A percentile compares a stretch with the other conserved stretches of the same genome.
These are phyloP conservation scores for Cinnamomum micranthum DNA, from an alignment of 164 flowering plant species.

Conservation along the genomic window DNA sequence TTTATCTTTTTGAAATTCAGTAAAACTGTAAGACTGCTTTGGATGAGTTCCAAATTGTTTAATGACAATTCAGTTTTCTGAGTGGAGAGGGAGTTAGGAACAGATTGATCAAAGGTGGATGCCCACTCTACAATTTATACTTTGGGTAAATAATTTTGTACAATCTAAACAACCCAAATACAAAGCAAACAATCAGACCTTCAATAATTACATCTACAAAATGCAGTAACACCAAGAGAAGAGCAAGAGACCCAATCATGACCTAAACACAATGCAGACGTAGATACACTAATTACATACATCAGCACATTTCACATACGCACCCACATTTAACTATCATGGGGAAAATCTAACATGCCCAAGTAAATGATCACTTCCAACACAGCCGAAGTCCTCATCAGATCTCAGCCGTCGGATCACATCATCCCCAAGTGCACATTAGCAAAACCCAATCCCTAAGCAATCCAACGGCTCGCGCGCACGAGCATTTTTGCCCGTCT, in stretches of 20 bases:
- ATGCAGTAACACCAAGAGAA: too few relatives aligned
- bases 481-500: neutral
- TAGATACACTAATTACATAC: neutral
- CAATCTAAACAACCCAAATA: too few relatives aligned
- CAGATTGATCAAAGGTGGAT: too few relatives aligned
- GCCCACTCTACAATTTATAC: too few relatives aligned
- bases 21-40: too few relatives aligned
- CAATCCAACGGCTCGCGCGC: neutral
- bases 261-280: neutral
- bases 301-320: neutral
- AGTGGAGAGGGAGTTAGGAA: too few relatives aligned
- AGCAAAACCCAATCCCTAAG: neutral
- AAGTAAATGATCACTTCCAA: neutral
- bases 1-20: too few relatives aligned
- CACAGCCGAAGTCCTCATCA: neutral
- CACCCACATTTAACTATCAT: neutral
- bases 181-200: too few relatives aligned
- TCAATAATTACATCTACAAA: too few relatives aligned
- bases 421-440: neutral
- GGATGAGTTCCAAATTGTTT: too few relatives aligned
- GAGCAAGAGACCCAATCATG: neutral
- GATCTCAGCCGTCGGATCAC: slow-evolving; percentile 1
- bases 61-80: too few relatives aligned
- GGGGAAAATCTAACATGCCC: neutral
- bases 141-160: too few relatives aligned